A percentile compares a stretch with the other conserved stretches of the same genome.
Evolutionary conservation across 495 filamentous ascomycete species (phyloP).

Genomic region (Penicillium alfredii): DNA sequence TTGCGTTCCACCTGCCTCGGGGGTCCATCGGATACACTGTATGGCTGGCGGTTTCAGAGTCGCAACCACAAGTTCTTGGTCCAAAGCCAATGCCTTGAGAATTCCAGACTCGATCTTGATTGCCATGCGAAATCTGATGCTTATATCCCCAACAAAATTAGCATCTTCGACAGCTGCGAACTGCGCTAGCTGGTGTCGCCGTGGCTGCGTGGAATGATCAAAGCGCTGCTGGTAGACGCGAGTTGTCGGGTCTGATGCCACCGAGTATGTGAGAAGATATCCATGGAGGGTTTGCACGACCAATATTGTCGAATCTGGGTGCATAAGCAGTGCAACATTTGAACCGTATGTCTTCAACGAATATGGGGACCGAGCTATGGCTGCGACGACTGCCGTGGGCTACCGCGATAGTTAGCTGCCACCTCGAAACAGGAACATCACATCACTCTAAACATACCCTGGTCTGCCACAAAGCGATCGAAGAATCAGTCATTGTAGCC

Average conservation of each 20-base stretch:
- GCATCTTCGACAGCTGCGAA: constrained; percentile 58
- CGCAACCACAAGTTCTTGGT: constrained; percentile 89
- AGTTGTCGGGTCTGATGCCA: constrained; percentile 76
- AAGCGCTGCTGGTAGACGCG: constrained; percentile 81
- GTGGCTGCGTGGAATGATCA: constrained; percentile 58
- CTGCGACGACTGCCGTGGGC: constrained; percentile 85
- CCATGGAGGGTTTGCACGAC: constrained; percentile 85
- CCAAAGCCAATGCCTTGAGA: constrained; percentile 75
- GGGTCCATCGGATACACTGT: constrained; percentile 92
- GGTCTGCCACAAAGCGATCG: constrained; percentile 90
- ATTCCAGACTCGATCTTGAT: constrained; percentile 98
- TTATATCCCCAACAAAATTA: constrained; percentile 78
- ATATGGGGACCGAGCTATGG: constrained; percentile 69
- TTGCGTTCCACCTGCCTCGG: constrained; percentile 72
- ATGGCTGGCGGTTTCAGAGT: constrained; percentile 90
- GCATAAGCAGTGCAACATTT: constrained; percentile 76
- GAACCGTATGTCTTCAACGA: constrained; percentile 80
- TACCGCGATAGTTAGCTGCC: constrained; percentile 40
- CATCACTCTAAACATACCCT: constrained; percentile 52
- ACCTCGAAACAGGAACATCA: constrained; percentile 3
- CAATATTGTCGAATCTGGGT: constrained; percentile 85
- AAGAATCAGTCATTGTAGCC: constrained; percentile 75
- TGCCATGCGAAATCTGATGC: constrained; percentile 89
- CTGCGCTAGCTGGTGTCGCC: constrained; percentile 65
- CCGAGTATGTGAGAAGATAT: constrained; percentile 89